These are phyloP conservation scores for Chrysopogon serrulatus DNA, from an alignment of 176 grass and related monocot species.

Conservation along the genomic window DNA sequence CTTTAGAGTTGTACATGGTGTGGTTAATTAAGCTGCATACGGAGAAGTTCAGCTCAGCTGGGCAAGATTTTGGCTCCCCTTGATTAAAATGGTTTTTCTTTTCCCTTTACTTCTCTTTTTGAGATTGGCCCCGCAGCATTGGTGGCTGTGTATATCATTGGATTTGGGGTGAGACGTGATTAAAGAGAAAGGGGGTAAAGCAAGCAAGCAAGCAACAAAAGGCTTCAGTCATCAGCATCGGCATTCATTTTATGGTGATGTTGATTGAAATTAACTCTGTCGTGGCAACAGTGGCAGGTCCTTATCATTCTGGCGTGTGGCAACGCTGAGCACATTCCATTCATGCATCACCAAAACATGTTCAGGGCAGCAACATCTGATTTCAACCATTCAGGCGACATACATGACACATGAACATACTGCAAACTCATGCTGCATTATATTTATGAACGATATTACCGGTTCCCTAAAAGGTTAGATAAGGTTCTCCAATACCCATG, in stretches of 20 bases:
- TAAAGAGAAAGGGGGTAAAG: neutral
- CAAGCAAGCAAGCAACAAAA: neutral
- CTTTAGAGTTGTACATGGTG: neutral
- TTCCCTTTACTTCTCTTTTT: neutral
- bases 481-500: neutral
- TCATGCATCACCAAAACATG: neutral
- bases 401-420: neutral
- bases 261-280: neutral
- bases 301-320: neutral
- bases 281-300: neutral
- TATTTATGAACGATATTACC: neutral
- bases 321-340: neutral
- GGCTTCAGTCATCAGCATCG: neutral
- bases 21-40: neutral
- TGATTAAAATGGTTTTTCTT: neutral
- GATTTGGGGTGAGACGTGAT: neutral
- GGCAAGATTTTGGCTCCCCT: slow-evolving; percentile 3
- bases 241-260: neutral
- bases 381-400: slow-evolving; percentile 9
- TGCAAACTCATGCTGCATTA: slow-evolving; percentile 8
- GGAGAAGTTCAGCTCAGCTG: neutral
- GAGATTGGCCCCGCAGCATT: neutral
- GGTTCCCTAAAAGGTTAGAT: neutral
- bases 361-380: neutral
- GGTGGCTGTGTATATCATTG: neutral